Base-by-base conservation (phyloP, 2,329 filamentous ascomycete species). In the Fusarium veterinarium region DNA sequence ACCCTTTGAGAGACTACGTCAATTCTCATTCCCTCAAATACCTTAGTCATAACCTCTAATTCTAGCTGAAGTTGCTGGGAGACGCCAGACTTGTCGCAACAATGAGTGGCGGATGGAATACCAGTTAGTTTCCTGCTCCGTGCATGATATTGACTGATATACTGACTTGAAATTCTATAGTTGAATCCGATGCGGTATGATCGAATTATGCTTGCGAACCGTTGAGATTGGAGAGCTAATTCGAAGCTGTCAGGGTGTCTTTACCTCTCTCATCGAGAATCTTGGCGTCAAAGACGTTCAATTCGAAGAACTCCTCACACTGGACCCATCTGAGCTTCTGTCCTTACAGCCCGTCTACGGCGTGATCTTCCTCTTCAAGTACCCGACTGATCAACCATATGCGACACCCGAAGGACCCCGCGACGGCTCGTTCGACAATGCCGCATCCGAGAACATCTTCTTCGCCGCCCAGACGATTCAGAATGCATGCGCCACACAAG, bases 321-420 rank as follows among this genome's bases (percentile, higher is more conserved):
- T 99, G 73, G 95, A 98, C 76, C 86, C 94, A 11, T 90, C 93
- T 58, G 88, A 89, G 64, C 88, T 97, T 17, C 87, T 89, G 46
- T 85, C 91, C 73, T 88, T 95, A 38, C 91, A 92, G 76, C 93
- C 93, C 23, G 88, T 97, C 59, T 97, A 97, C 84, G 96, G 96
- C 78, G 94, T 99, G 75, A 98, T 99, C 79, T 99, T 99, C 84
- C 93, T 99, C 81, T 99, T 99, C 91, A 98, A 98, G 85, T 99
- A 93, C 84, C 93, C 90, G 56, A 95, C 91, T 69, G 91, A 93
- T 80, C 89, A 83, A 68, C 89, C 86, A 76, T 92, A 86, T 84
- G 90, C 85, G 41, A 82, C 82, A 69, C 84, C 87, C 45, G 87
- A 90, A 63, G 88, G 88, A 48, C 95, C 95, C 0, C 89, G 91